Conservation (phyloP, 805 yeast species). For the Torulaspora gathmanii region DNA sequence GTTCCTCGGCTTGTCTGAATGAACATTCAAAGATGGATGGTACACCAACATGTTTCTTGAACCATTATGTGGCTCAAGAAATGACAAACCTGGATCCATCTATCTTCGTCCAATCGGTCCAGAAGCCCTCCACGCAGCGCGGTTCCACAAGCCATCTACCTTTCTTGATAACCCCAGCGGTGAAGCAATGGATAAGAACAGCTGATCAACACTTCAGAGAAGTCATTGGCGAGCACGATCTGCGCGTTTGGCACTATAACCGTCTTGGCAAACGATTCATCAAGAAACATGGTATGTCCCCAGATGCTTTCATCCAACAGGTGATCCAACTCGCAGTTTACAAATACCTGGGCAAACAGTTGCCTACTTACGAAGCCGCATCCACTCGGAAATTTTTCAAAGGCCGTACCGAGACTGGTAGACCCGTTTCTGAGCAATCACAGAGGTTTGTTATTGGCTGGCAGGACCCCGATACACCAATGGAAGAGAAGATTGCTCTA, state of each 20-base stretch:
- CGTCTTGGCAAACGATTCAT: constrained; percentile 84
- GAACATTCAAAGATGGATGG: constrained; percentile 99
- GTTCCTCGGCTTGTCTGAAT: constrained; percentile 86
- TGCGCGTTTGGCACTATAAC: constrained; percentile 72
- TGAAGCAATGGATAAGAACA: constrained; percentile 46
- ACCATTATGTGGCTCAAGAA: constrained; percentile 63
- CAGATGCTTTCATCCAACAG: constrained; percentile 92
- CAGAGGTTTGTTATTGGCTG: constrained; percentile 68
- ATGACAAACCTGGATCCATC: constrained; percentile 45
- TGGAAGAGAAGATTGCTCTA: constrained; percentile 55
- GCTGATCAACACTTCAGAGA: constrained; percentile 56
- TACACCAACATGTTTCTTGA: constrained; percentile 85
- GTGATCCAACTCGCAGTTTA: constrained; percentile 85
- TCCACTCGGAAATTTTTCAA: constrained; percentile 83
- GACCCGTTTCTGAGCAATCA: constrained; percentile 74
- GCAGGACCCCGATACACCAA: constrained; percentile 47
- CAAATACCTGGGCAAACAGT: constrained; percentile 69
- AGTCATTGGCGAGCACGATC: constrained; percentile 58
- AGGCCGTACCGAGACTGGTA: constrained; percentile 93
- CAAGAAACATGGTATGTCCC: constrained; percentile 79
- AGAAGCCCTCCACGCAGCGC: constrained; percentile 2
- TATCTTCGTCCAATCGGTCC: constrained; percentile 21
- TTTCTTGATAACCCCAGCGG: constrained; percentile 56
- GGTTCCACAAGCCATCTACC: constrained; percentile 35
- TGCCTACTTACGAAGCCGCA: constrained; percentile 95